Percentiles rank a stretch among this genome's conserved stretches.
Conservation (phyloP, 768 basidiomycete genomes). For the Collybia mongolica region DNA sequence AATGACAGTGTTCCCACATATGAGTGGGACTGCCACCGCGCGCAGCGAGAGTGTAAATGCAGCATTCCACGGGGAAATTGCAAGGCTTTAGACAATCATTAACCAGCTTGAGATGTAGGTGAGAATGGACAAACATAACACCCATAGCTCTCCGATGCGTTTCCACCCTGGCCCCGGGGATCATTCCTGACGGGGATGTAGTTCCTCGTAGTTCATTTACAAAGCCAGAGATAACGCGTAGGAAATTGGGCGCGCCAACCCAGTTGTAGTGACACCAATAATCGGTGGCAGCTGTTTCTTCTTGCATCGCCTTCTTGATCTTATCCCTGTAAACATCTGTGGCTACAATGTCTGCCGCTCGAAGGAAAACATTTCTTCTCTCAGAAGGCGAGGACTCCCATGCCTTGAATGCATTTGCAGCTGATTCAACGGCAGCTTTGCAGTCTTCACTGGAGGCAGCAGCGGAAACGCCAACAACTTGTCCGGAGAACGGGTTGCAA, state of each 20-base stretch:
- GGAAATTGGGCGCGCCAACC: constrained; percentile 12
- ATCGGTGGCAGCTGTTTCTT: constrained; percentile 38
- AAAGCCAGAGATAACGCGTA: constrained; percentile 33
- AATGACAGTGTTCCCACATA: constrained; percentile 58
- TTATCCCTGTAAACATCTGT: constrained; percentile 38
- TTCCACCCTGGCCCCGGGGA: constrained; percentile 45
- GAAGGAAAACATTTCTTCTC: constrained; percentile 44
- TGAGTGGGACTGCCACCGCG: constrained; percentile 42
- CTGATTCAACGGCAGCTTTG: constrained; percentile 42
- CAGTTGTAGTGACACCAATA: constrained; percentile 28
- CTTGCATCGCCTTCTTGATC: constrained; percentile 26
- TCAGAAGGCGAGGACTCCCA: constrained; percentile 42
- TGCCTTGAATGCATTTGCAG: constrained; percentile 41
- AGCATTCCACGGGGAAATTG: constrained; percentile 58
- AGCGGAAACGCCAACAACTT: constrained; percentile 42
- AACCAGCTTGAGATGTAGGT: background rate
- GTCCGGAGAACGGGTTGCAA: constrained; percentile 37
- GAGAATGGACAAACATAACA: constrained; percentile 40
- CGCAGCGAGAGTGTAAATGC: constrained; percentile 43
- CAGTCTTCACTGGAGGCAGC: constrained; percentile 47
- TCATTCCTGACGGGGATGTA: constrained; percentile 34
- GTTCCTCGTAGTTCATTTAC: constrained; percentile 40
- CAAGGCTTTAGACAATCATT: constrained; percentile 6
- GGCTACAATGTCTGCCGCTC: constrained; percentile 44
- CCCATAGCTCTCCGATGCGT: constrained; percentile 48